These are phyloP conservation scores for Podila clonocystis DNA, from an alignment of 192 early-diverging fungal genomes.

Conservation along the genomic window DNA sequence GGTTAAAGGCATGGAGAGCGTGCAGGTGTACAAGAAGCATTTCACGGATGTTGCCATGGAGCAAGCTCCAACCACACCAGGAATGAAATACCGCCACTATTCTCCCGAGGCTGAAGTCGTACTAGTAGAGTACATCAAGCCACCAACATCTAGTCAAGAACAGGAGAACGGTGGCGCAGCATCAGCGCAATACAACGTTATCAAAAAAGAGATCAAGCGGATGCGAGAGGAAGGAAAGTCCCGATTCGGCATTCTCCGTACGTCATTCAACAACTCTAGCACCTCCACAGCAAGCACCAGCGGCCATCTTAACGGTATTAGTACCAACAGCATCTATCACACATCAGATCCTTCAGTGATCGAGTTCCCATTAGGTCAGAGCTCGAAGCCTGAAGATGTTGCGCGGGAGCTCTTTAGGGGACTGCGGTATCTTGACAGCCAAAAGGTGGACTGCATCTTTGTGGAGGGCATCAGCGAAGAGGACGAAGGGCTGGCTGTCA, in stretches of 20 bases:
- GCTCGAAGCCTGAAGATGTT: constrained; percentile 65
- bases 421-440: constrained; percentile 80
- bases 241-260: constrained; percentile 50
- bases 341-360: constrained; percentile 34
- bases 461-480: constrained; percentile 92
- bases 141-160: neutral
- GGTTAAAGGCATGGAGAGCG: constrained; percentile 68
- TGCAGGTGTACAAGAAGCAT: constrained; percentile 85
- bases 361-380: constrained; percentile 64
- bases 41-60: constrained; percentile 78
- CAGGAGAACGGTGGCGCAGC: neutral
- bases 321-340: constrained; percentile 9
- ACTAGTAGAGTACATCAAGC: constrained; percentile 61
- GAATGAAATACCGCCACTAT: constrained; percentile 99
- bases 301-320: neutral
- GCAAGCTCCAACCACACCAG: constrained; percentile 89
- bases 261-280: constrained; percentile 13
- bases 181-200: constrained; percentile 13
- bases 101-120: constrained; percentile 90
- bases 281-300: neutral
- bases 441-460: constrained; percentile 77
- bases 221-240: constrained; percentile 34
- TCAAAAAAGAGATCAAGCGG: constrained; percentile 40
- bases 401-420: constrained; percentile 85
- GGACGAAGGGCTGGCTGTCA: constrained; percentile 93